phyloP scores from a whole-genome alignment of 768 basidiomycete species.

The Omphalotus guepiniiformis region DNA sequence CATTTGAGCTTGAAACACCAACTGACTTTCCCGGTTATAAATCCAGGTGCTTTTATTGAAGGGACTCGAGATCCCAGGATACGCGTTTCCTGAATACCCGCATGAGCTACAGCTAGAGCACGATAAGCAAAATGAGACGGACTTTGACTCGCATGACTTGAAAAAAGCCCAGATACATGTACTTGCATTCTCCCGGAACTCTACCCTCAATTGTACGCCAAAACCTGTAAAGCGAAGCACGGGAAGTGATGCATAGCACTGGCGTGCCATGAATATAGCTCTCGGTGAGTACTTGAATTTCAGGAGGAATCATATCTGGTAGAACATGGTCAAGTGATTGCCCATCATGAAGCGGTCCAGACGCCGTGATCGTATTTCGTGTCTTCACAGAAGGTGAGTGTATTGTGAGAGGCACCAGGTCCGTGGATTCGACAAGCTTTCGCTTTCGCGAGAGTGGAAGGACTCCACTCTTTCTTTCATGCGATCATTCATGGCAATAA shows the following conservation, averaged over 20 bases:
- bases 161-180: slow-evolving; percentile 45
- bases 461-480: no score
- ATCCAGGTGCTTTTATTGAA: no score
- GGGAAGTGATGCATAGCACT: slow-evolving; percentile 36
- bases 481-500: no score
- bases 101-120: no score
- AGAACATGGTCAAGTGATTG: slow-evolving; percentile 16
- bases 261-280: slow-evolving; percentile 35
- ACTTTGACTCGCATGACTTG: slow-evolving; percentile 35
- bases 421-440: no score
- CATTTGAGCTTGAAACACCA: slow-evolving; percentile 47
- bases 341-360: slow-evolving; percentile 9
- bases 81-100: no score
- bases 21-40: slow-evolving; percentile 28
- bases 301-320: slow-evolving; percentile 33
- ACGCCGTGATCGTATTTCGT: slow-evolving; percentile 7
- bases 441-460: no score
- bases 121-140: not conserved
- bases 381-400: no score
- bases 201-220: slow-evolving; percentile 22
- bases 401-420: no score
- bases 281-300: slow-evolving; percentile 38
- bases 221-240: slow-evolving; percentile 17
- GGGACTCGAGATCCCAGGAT: no score
- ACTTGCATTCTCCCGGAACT: slow-evolving; percentile 31